Evolutionary conservation across 495 filamentous ascomycete genomes (phyloP), one percentile per base, ranked within the genome.

Genomic region (Pseudomonodictys pantanalensis): DNA sequence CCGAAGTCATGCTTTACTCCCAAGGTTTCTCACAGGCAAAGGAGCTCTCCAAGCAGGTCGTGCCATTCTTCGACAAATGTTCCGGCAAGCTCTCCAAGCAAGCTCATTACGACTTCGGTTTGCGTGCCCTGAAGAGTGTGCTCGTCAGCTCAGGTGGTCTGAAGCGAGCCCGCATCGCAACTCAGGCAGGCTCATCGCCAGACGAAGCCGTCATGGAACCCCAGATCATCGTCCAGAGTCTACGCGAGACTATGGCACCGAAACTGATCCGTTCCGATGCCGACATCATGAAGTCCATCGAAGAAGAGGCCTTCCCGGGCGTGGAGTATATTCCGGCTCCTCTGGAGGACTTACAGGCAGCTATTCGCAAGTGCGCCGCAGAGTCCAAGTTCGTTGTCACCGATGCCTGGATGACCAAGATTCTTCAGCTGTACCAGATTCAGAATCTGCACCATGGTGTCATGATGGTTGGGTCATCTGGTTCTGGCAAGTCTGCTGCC

Each of bases 1-100:
- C 93, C 17, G 93, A 99, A 77, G 93, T 99, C 54, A 99, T 97
- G 93, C 85, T 99, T 20, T 99, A 95, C 77, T 99, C 93, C 4
- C 93, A 99, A 77, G 93, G 93, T 62, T 99, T 99, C 80, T 91
- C 87, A 67, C 88, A 95, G 70, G 93, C 93, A 26, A 97, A 97
- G 74, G 78, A 86, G 56, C 77, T 99, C 15, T 95, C 93, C 4
- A 92, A 89, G 71, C 90, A 96, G 47, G 95, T 90, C 1, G 93
- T 99, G 42, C 95, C 93, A 0, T 97, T 99, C 80, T 97, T 99
- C 73, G 93, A 99, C 68, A 83, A 83, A 61, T 99, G 95, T 74
- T 74, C 87, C 9, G 78, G 78, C 23, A 78, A 78, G 38, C 75
- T 99, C 53, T 95, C 91, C 2, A 97, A 96, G 69, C 95, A 99